phyloP scores from a whole-genome alignment of 169 alveolate genomes.

The Neospora caninum region DNA sequence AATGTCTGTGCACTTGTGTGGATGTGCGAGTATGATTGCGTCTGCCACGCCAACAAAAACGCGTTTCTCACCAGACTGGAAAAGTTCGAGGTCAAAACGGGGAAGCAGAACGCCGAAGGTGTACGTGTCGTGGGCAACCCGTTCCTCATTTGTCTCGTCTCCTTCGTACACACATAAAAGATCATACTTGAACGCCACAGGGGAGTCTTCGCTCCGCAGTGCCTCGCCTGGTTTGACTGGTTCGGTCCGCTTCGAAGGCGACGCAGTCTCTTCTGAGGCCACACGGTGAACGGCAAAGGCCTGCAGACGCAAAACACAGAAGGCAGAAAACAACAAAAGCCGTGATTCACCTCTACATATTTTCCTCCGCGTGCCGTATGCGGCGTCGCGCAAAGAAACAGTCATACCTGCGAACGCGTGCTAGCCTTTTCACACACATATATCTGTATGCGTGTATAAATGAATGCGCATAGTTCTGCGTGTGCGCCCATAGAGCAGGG shows the following conservation, averaged over 20 bases:
- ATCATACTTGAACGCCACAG: constrained; percentile 69
- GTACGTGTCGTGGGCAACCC: constrained; percentile 71
- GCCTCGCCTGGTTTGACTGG: background rate
- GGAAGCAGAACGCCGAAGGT: constrained; percentile 73
- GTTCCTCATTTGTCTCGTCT: constrained; percentile 55
- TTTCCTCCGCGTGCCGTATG: no score
- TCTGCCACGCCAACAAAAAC: no score
- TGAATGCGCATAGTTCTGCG: no score
- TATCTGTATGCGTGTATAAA: no score
- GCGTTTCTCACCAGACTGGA: constrained; percentile 73
- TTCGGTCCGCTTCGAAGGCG: background rate
- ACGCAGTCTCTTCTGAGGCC: constrained; percentile 49
- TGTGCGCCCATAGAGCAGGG: no score
- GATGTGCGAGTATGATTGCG: background rate
- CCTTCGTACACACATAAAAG: constrained; percentile 66
- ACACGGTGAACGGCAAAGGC: background rate
- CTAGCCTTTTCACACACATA: no score
- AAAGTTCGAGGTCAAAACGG: constrained; percentile 71
- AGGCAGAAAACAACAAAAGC: no score
- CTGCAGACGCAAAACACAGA: background rate
- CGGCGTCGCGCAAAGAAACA: no score
- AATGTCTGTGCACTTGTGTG: no score
- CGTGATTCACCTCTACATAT: no score
- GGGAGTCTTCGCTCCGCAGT: constrained; percentile 13
- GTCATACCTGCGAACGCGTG: no score